Percentiles rank a stretch among this genome's conserved stretches.
phyloP scores from a whole-genome alignment of 495 filamentous ascomycete species.

The Neurospora africana region DNA sequence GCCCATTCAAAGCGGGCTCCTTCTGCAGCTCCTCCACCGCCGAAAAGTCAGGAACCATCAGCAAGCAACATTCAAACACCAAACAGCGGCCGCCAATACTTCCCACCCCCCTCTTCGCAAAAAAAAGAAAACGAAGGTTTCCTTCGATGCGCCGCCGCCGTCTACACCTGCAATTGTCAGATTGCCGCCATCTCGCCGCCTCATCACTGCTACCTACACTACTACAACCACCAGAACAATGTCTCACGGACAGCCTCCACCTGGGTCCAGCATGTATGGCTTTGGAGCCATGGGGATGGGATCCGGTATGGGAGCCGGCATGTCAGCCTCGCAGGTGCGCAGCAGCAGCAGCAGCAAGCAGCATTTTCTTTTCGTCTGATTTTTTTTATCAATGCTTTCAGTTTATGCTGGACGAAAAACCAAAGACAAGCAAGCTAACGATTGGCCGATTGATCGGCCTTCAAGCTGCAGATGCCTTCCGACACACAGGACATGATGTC shows the following conservation, averaged over 20 bases:
- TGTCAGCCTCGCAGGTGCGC: constrained; percentile 7
- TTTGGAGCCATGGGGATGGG: constrained; percentile 13
- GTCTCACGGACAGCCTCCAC: constrained; percentile 26
- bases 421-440: constrained; percentile 10
- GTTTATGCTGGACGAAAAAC: not conserved
- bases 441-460: constrained; percentile 3
- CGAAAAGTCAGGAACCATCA: not conserved
- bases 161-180: constrained; percentile 1
- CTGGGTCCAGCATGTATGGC: constrained; percentile 23
- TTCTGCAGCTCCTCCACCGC: not conserved
- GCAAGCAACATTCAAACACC: not conserved
- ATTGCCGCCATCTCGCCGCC: constrained; percentile 2
- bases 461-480: constrained; percentile 16
- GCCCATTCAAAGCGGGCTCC: not conserved
- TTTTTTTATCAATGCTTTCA: not conserved
- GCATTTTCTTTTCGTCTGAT: not conserved
- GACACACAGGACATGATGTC: constrained; percentile 29
- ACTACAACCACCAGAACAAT: constrained; percentile 15
- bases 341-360: not conserved
- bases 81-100: not conserved
- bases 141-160: not conserved
- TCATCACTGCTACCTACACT: not conserved
- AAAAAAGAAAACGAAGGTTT: not conserved
- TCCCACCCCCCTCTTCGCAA: not conserved
- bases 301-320: constrained; percentile 4